Percentiles rank a stretch among this genome's conserved stretches.
These are phyloP conservation scores for Sparassis latifolia DNA, from an alignment of 1,284 basidiomycete genomes.

Conservation along the genomic window DNA sequence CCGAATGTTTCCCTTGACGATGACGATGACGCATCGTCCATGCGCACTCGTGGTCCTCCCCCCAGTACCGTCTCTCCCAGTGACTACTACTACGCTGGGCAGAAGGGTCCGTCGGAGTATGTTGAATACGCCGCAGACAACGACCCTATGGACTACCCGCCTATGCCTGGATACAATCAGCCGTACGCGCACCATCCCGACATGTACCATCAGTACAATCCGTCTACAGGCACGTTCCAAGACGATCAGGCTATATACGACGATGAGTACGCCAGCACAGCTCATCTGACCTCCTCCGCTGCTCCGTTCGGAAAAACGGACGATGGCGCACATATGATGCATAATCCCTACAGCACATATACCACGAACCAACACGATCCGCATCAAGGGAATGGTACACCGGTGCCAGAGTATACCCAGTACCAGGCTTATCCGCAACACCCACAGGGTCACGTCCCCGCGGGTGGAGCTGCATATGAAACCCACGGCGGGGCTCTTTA, in stretches of 20 bases:
- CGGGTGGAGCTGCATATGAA: slow-evolving; percentile 3
- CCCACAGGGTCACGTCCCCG: slow-evolving; percentile 4
- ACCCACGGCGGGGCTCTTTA: background rate
- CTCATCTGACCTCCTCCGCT: slow-evolving; percentile 47
- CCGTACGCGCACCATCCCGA: slow-evolving; percentile 38
- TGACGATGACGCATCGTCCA: slow-evolving; percentile 59
- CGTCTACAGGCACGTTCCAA: slow-evolving; percentile 44
- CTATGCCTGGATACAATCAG: slow-evolving; percentile 54
- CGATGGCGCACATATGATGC: slow-evolving; percentile 7
- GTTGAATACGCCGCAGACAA: slow-evolving; percentile 33
- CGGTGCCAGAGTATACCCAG: slow-evolving; percentile 13
- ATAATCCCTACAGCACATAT: slow-evolving; percentile 13
- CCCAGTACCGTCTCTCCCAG: slow-evolving; percentile 49
- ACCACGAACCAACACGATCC: slow-evolving; percentile 4
- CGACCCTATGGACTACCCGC: slow-evolving; percentile 35
- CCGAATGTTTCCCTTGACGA: slow-evolving; percentile 89
- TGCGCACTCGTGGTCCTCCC: slow-evolving; percentile 49
- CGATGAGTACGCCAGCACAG: slow-evolving; percentile 57
- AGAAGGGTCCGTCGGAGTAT: slow-evolving; percentile 26
- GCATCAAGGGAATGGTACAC: slow-evolving; percentile 6
- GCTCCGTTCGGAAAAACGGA: slow-evolving; percentile 42
- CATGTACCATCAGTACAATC: slow-evolving; percentile 46
- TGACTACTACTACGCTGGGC: slow-evolving; percentile 49
- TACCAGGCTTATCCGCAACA: slow-evolving; percentile 7
- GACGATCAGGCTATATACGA: slow-evolving; percentile 49